These are phyloP conservation scores for Colletotrichum echinochloae DNA, from an alignment of 2,329 filamentous ascomycete genomes.

Conservation along the genomic window DNA sequence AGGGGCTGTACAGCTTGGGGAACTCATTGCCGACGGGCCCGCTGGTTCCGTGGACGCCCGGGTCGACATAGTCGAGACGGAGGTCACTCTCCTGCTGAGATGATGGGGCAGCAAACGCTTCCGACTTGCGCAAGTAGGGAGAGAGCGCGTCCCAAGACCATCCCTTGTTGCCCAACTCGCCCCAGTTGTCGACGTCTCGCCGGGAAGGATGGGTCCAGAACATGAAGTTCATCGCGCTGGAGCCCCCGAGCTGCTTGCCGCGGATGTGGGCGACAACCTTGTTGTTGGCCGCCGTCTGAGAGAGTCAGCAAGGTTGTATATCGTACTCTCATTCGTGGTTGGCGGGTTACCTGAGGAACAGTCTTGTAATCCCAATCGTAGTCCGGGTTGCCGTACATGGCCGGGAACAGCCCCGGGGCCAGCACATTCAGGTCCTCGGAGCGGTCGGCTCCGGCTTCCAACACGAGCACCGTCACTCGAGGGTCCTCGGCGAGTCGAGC, in stretches of 20 bases:
- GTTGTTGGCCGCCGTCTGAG: constrained; percentile 23
- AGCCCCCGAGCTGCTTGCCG: constrained; percentile 65
- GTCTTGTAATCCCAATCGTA: constrained; percentile 44
- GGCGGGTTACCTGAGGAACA: constrained; percentile 40
- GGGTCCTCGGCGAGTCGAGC: constrained; percentile 57
- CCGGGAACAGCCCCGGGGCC: constrained; percentile 40
- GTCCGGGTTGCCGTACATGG: constrained; percentile 42
- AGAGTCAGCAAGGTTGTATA: not conserved
- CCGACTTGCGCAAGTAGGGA: constrained; percentile 26
- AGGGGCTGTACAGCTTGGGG: constrained; percentile 10
- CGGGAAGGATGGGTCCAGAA: constrained; percentile 61
- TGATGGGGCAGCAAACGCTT: constrained; percentile 17
- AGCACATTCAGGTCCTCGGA: constrained; percentile 38
- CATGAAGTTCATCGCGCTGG: constrained; percentile 71
- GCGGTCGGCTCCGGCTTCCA: constrained; percentile 42
- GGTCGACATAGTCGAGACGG: constrained; percentile 12
- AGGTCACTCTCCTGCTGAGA: constrained; percentile 16
- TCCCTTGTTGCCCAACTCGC: constrained; percentile 66
- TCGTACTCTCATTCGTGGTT: no score
- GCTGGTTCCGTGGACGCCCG: constrained; percentile 16
- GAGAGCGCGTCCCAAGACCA: constrained; percentile 65
- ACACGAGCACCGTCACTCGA: constrained; percentile 23
- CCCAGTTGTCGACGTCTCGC: constrained; percentile 68
- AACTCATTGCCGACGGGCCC: constrained; percentile 28
- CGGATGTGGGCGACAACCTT: constrained; percentile 35